These are phyloP conservation scores for Diplodia sapinea DNA, from an alignment of 2,329 filamentous ascomycete species.

Conservation along the genomic window DNA sequence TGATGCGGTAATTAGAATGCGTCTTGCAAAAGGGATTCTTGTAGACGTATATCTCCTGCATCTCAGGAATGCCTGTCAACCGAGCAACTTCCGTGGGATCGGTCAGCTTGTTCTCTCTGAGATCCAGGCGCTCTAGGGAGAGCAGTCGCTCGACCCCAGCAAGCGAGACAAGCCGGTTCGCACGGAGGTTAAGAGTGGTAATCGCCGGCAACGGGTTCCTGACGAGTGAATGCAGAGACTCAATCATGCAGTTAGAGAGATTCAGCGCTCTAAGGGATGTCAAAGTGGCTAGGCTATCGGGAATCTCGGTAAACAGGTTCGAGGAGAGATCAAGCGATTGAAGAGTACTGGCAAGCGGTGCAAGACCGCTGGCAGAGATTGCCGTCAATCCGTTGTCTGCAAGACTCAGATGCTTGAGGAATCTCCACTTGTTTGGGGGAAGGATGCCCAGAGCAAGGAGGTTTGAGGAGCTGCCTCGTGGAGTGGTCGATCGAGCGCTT, in stretches of 20 bases:
- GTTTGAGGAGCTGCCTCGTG: slow-evolving; percentile 75
- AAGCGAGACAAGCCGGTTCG: slow-evolving; percentile 84
- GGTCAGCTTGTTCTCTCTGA: slow-evolving; percentile 88
- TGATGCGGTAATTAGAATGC: slow-evolving; percentile 82
- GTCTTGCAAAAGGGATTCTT: slow-evolving; percentile 92
- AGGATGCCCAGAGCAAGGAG: slow-evolving; percentile 73
- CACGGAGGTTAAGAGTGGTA: slow-evolving; percentile 87
- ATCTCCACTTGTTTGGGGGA: slow-evolving; percentile 90
- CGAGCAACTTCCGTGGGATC: slow-evolving; percentile 90
- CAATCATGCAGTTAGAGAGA: slow-evolving; percentile 96
- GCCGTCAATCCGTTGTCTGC: slow-evolving; percentile 89
- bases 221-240: slow-evolving; percentile 84
- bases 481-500: slow-evolving; percentile 62
- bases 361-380: slow-evolving; percentile 75
- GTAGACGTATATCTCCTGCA: slow-evolving; percentile 89
- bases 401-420: slow-evolving; percentile 87
- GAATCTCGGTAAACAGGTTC: slow-evolving; percentile 93
- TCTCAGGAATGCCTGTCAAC: slow-evolving; percentile 86
- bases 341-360: slow-evolving; percentile 83
- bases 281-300: slow-evolving; percentile 84
- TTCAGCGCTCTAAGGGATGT: slow-evolving; percentile 91
- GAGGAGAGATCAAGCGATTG: slow-evolving; percentile 91
- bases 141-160: slow-evolving; percentile 88
- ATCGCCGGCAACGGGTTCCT: slow-evolving; percentile 90
- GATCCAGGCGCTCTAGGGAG: slow-evolving; percentile 85